phyloP scores from a whole-genome alignment of 2,329 filamentous ascomycete genomes.

The Aspergillus novofumigatus region DNA sequence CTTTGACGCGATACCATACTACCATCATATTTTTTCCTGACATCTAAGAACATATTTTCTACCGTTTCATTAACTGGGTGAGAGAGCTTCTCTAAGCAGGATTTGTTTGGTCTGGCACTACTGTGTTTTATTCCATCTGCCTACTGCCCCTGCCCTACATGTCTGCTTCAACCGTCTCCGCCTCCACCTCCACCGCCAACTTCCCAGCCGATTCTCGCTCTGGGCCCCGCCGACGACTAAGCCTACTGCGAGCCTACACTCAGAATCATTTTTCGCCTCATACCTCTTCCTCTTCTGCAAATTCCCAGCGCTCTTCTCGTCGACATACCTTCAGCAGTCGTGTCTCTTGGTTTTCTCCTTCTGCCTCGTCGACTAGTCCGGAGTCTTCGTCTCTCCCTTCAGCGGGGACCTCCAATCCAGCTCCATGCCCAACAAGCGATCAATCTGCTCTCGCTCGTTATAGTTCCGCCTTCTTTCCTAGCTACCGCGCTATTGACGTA shows the following conservation, averaged over 20 bases:
- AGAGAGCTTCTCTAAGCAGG: neutral
- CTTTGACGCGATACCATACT: neutral
- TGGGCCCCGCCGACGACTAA: constrained; percentile 37
- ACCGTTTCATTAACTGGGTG: neutral
- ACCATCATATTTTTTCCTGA: neutral
- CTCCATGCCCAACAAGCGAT: constrained; percentile 30
- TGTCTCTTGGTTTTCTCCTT: constrained; percentile 32
- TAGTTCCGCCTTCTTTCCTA: constrained; percentile 14
- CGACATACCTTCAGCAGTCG: constrained; percentile 36
- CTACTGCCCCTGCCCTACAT: constrained; percentile 10
- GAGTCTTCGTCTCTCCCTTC: constrained; percentile 21
- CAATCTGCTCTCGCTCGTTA: constrained; percentile 16
- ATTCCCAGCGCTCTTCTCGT: constrained; percentile 24
- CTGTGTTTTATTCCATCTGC: neutral
- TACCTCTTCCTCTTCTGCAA: constrained; percentile 16
- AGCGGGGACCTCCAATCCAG: constrained; percentile 16
- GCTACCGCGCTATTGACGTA: constrained; percentile 19
- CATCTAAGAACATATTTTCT: neutral
- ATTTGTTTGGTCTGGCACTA: neutral
- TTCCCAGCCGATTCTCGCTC: constrained; percentile 30
- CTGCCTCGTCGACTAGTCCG: constrained; percentile 19
- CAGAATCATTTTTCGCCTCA: constrained; percentile 26
- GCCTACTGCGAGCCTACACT: constrained; percentile 38
- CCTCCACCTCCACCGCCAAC: constrained; percentile 33
- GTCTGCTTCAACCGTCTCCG: constrained; percentile 34